These are phyloP conservation scores for Aureobasidium sp. DNA, from an alignment of 2,329 filamentous ascomycete species.

Conservation along the genomic window DNA sequence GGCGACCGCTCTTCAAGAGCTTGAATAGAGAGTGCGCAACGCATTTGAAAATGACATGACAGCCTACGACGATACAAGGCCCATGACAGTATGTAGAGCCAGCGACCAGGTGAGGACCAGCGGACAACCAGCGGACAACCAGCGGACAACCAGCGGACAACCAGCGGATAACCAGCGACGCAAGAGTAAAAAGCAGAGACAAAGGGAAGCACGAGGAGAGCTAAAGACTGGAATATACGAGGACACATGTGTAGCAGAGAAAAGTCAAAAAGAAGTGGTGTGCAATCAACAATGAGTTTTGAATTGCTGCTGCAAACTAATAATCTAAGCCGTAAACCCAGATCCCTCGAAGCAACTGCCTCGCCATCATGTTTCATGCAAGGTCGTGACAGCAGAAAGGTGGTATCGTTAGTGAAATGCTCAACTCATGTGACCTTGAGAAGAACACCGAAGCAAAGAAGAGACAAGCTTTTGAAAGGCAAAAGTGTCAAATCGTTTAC, in stretches of 20 bases:
- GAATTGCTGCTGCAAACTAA: conserved; percentile 14
- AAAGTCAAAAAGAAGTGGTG: not conserved
- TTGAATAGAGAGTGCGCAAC: no score
- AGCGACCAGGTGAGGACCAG: no score
- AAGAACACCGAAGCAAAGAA: conserved; percentile 5
- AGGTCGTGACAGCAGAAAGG: conserved; percentile 12
- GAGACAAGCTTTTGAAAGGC: not conserved
- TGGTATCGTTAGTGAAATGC: conserved; percentile 15
- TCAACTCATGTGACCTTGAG: conserved; percentile 15
- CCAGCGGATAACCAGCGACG: no score
- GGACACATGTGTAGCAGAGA: no score
- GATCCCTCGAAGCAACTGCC: conserved; percentile 13
- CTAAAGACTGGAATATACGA: no score
- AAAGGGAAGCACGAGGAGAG: not conserved
- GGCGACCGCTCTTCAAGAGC: no score
- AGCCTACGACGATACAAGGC: not conserved
- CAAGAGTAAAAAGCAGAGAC: not conserved
- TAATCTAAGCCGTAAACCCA: conserved; percentile 15
- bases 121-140: no score
- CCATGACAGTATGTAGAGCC: no score
- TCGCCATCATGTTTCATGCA: conserved; percentile 15
- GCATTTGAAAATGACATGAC: no score
- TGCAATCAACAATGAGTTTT: conserved; percentile 14
- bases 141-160: no score
- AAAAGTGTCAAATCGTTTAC: conserved; percentile 22